Percentiles rank a stretch among this genome's conserved stretches.
These are phyloP conservation scores for Heterobasidion parviporum DNA, from an alignment of 1,284 basidiomycete species.

Conservation along the genomic window DNA sequence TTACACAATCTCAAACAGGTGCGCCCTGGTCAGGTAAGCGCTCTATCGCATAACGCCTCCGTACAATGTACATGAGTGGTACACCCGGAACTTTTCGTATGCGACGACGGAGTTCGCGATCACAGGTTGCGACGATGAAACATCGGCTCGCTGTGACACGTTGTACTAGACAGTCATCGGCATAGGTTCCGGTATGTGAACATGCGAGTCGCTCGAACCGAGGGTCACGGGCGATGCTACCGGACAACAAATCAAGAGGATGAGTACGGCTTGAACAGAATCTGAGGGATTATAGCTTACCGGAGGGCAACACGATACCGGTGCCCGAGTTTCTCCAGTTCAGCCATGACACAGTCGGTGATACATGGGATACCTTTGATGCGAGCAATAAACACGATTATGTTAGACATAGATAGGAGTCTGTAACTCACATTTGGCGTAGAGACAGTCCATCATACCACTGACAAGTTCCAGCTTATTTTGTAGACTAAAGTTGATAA, in stretches of 20 bases:
- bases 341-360: conserved; percentile 97
- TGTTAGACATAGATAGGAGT: conserved; percentile 2
- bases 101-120: conserved; percentile 87
- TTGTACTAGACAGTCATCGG: conserved; percentile 97
- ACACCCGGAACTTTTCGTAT: conserved; percentile 93
- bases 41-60: conserved; percentile 87
- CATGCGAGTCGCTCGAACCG: conserved; percentile 93
- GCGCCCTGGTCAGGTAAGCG: conserved; percentile 87
- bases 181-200: conserved; percentile 92
- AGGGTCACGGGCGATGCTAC: conserved; percentile 91
- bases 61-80: conserved; percentile 94
- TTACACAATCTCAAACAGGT: conserved; percentile 27
- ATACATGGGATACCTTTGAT: conserved; percentile 90
- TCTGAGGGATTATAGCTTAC: conserved; percentile 27
- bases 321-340: conserved; percentile 95
- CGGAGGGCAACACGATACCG: conserved; percentile 92
- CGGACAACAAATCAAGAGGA: conserved; percentile 2
- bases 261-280: conserved; percentile 6
- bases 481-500: conserved; percentile 98
- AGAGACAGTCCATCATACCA: conserved; percentile 99
- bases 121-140: conserved; percentile 97
- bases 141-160: conserved; percentile 93
- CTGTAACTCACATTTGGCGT: conserved; percentile 84
- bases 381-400: background rate
- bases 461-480: conserved; percentile 96